A percentile compares a stretch with the other conserved stretches of the same genome.
phyloP scores from a whole-genome alignment of 257 asterid species.

The Solanum arcanum region DNA sequence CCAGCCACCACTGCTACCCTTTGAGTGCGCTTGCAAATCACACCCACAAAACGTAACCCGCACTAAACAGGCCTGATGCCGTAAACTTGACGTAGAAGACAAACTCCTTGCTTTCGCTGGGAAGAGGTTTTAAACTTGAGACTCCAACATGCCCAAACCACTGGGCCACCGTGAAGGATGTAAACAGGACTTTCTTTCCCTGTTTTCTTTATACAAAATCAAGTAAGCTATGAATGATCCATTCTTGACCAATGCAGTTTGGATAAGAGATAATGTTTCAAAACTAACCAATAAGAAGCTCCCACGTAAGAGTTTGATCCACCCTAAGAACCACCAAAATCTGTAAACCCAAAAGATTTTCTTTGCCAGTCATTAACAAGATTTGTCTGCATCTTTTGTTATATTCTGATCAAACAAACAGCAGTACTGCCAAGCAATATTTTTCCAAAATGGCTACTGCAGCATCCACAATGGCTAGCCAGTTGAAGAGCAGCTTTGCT shows the following conservation, averaged over 20 bases:
- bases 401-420: background rate
- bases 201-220: background rate
- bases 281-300: slow-evolving; percentile 34
- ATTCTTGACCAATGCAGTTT: background rate
- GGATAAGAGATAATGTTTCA: slow-evolving; percentile 60
- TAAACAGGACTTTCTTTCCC: background rate
- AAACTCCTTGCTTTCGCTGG: accelerated
- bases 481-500: slow-evolving; percentile 51
- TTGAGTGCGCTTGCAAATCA: accelerated
- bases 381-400: slow-evolving; percentile 1
- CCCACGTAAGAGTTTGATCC: background rate
- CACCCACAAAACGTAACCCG: background rate
- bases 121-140: accelerated
- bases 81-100: no score
- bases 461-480: slow-evolving; percentile 80
- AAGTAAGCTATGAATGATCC: background rate
- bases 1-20: accelerated
- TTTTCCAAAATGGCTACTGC: slow-evolving; percentile 50
- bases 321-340: slow-evolving; percentile 43
- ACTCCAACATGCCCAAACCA: no score
- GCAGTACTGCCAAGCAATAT: background rate
- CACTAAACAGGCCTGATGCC: no score
- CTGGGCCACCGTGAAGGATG: background rate
- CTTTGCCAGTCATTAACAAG: slow-evolving; percentile 5
- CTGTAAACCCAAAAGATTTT: slow-evolving; percentile 24